Evolutionary conservation across 345 rosid genomes (phyloP).

Genomic region (Lepidium didymum): DNA sequence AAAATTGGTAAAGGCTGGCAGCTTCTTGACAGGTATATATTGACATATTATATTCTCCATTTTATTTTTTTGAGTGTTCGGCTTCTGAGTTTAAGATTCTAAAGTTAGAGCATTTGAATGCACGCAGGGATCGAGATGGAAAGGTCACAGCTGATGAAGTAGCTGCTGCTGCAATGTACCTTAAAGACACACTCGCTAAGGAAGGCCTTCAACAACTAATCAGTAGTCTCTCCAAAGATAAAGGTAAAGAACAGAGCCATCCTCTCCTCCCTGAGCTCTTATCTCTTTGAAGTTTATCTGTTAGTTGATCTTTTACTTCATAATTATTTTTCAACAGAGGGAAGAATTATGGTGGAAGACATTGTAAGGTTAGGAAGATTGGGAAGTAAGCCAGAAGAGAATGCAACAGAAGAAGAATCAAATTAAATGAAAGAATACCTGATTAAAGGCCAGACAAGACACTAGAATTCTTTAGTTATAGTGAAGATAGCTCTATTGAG

Average conservation of each 20-base stretch:
- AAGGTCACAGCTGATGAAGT: constrained; percentile 88
- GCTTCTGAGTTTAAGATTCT: background rate
- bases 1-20: constrained; percentile 73
- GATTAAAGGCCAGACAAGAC: background rate
- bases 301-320: background rate
- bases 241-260: constrained; percentile 36
- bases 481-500: constrained; percentile 10
- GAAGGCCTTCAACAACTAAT: constrained; percentile 76
- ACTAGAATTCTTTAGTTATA: background rate
- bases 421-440: background rate
- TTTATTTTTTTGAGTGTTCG: background rate
- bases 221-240: constrained; percentile 69
- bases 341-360: constrained; percentile 94
- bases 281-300: background rate
- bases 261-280: background rate
- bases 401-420: constrained; percentile 39
- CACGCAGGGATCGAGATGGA: constrained; percentile 71
- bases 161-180: constrained; percentile 71
- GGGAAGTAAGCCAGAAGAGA: constrained; percentile 65
- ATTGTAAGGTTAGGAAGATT: constrained; percentile 73
- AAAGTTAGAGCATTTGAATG: background rate
- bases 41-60: background rate
- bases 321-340: constrained; percentile 42
- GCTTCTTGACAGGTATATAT: constrained; percentile 65
- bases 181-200: constrained; percentile 64